phyloP scores from a whole-genome alignment of 192 early-diverging fungal species.

The Backusella circina region DNA sequence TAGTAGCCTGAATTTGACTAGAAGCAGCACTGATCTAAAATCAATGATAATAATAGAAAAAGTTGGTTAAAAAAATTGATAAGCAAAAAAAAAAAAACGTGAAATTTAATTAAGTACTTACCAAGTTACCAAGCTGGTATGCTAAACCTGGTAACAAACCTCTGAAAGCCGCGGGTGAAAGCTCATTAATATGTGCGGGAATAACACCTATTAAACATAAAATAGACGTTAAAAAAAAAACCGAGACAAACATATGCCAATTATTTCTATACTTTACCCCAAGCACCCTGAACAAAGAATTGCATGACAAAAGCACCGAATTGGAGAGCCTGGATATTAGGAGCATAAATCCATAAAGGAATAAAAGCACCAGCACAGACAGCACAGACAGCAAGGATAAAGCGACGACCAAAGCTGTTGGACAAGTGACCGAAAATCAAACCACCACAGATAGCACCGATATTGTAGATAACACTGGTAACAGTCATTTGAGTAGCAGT shows the following conservation, averaged over 20 bases:
- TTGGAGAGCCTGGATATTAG: slow-evolving; percentile 23
- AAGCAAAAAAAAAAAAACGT: slow-evolving; percentile 24
- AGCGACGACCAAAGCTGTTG: slow-evolving; percentile 62
- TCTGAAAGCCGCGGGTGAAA: slow-evolving; percentile 64
- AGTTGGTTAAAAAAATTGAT: background rate
- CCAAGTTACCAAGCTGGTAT: slow-evolving; percentile 74
- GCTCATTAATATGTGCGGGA: slow-evolving; percentile 65
- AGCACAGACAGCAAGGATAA: slow-evolving; percentile 47
- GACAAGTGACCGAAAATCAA: slow-evolving; percentile 64
- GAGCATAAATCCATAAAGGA: slow-evolving; percentile 61
- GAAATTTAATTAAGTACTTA: slow-evolving; percentile 31
- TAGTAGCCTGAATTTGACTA: slow-evolving; percentile 40
- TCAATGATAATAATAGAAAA: background rate
- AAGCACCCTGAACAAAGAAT: slow-evolving; percentile 57
- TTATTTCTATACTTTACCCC: slow-evolving; percentile 26
- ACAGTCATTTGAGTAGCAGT: slow-evolving; percentile 47
- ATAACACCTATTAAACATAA: slow-evolving; percentile 57
- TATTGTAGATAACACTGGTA: slow-evolving; percentile 54
- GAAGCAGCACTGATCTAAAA: slow-evolving; percentile 36
- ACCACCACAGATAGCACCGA: slow-evolving; percentile 69
- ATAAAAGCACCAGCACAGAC: slow-evolving; percentile 60
- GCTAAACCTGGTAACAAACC: slow-evolving; percentile 68
- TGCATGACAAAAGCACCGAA: slow-evolving; percentile 48
- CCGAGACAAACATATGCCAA: background rate
- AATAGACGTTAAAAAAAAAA: background rate